Base-by-base conservation (phyloP, 2,329 filamentous ascomycete genomes). In the Scleromitrula shiraiana region DNA sequence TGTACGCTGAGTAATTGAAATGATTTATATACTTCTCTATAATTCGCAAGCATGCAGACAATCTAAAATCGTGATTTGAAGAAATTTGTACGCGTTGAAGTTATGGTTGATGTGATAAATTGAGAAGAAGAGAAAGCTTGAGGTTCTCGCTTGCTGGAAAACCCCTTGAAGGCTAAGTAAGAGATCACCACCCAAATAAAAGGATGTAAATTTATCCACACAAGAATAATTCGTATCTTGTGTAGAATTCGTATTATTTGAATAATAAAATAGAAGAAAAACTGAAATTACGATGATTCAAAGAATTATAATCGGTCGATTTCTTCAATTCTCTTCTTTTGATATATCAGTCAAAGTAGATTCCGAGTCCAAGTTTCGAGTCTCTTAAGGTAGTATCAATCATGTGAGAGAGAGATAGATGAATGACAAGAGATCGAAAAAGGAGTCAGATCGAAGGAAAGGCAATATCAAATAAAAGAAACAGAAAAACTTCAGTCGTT, bases 21-120 rank as follows among this genome's bases (percentile, higher is more conserved):
- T 14, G 9, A 10, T 40, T 32, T 35, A 10, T 46, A 41, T 59
- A 61, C 59, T 58, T 51, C 56, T 59, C 55, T 53, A 36, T 30
- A 19, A 7, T 42, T 46, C 30, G 23, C 40, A 30, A 43, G 50
- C 57, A 57, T 58, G 42, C 44, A 59, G 47, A 45, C 36, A 9
- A 32, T 29, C 41, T 46, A 32, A 42, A 41, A 47, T 54, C 48
- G 55, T 47, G 50, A 49, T 53, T 53, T 44, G 39, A 41, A 49
- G 44, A 14, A 36, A 37, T 40, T 19, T 27, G 37, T 37, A 50
- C 56, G 56, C 51, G 58, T 53, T 54, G 48, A 41, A 38, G 32
- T 41, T 40, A 42, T 46, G 41, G 43, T n/a, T n/a, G 33, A 27
- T 42, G 43, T 48, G 43, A 37, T 38, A 38, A 26, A 20, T 46